Base-by-base conservation (phyloP, 1,139 yeast species). In the Candida smagusa region DNA sequence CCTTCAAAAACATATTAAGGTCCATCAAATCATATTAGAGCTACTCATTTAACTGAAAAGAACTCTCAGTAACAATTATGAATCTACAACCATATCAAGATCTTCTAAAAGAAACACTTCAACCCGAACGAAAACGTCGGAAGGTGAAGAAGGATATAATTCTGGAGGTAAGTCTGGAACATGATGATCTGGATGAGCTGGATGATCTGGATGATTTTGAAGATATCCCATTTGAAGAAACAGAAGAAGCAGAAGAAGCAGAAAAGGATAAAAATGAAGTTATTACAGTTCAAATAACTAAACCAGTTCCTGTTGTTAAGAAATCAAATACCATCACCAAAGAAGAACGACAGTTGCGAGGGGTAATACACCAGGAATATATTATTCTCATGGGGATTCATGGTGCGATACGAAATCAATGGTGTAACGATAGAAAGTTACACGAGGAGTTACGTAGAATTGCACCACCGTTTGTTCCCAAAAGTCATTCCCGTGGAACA, bases 401-500 rank as follows among this genome's bases (percentile, higher is more conserved):
- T 56, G 94, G 88, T 0, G 67, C 70, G 1, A 49, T 77, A 2
- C 67, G 95, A 12, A 90, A 88, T 54, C 50, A 61, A n/a, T 88
- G 96, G 95, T 75, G 89, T 43, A 79, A 78, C 44, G 77, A 80
- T 49, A 49, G 56, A 3, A 50, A 53, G 2, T 53, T 86, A 2
- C 64, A 69, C 33, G 42, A 49, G 12, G 46, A 52, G 12, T 52
- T 84, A 9, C 24, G 29, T 9, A 59, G 58, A n/a, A 48, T 70
- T 4, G 68, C 86, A 2, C 77, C 86, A 0, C 61, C 58, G 2
- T 23, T 28, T 22, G 32, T 34, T 3, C 19, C 30, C 9, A 25
- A 19, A 22, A 21, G 16, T 12, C 29, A 27, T 16, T 32, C 33
- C 3, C 24, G 28, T 19, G 33, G 32, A 11, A 22, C 25, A n/a